Evolutionary conservation across 768 basidiomycete genomes (phyloP).

Genomic region (Tubosaeta sp.): DNA sequence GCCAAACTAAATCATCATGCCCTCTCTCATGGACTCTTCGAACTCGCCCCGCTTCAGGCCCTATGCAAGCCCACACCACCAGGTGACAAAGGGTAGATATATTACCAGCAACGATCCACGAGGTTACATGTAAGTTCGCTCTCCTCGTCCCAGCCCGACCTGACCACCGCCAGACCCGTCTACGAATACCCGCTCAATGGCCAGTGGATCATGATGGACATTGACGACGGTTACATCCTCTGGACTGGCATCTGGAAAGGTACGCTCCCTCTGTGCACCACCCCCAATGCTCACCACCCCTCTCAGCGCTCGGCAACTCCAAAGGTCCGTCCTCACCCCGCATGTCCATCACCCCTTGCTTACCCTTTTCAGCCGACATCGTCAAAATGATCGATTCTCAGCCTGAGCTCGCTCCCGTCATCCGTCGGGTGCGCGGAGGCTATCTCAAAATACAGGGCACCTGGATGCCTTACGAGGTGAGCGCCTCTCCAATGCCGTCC

Average conservation of each 20-base stretch:
- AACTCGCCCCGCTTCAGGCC: slow-evolving; percentile 52
- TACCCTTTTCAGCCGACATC: slow-evolving; percentile 65
- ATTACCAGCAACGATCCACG: slow-evolving; percentile 87
- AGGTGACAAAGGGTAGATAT: slow-evolving; percentile 82
- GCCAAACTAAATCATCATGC: slow-evolving; percentile 5
- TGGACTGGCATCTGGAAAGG: slow-evolving; percentile 98
- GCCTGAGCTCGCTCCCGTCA: slow-evolving; percentile 77
- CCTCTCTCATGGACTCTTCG: slow-evolving; percentile 37
- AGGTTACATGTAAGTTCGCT: slow-evolving; percentile 70
- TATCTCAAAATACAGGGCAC: slow-evolving; percentile 92
- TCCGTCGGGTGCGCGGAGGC: slow-evolving; percentile 81
- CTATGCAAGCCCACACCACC: slow-evolving; percentile 70
- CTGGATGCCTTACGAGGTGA: slow-evolving; percentile 89
- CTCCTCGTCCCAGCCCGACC: background rate
- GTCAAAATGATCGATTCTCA: slow-evolving; percentile 92
- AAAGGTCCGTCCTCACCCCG: slow-evolving; percentile 52
- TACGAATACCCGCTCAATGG: slow-evolving; percentile 88
- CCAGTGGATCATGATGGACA: slow-evolving; percentile 96
- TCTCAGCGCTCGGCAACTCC: slow-evolving; percentile 76
- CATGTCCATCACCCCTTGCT: slow-evolving; percentile 10
- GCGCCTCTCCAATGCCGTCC: slow-evolving; percentile 20
- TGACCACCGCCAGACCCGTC: slow-evolving; percentile 52
- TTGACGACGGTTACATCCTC: slow-evolving; percentile 86
- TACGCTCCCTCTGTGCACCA: slow-evolving; percentile 25
- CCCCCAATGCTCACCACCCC: slow-evolving; percentile 9